These are phyloP conservation scores for Aotearoamyces nothofagi DNA, from an alignment of 2,329 filamentous ascomycete species.

Conservation along the genomic window DNA sequence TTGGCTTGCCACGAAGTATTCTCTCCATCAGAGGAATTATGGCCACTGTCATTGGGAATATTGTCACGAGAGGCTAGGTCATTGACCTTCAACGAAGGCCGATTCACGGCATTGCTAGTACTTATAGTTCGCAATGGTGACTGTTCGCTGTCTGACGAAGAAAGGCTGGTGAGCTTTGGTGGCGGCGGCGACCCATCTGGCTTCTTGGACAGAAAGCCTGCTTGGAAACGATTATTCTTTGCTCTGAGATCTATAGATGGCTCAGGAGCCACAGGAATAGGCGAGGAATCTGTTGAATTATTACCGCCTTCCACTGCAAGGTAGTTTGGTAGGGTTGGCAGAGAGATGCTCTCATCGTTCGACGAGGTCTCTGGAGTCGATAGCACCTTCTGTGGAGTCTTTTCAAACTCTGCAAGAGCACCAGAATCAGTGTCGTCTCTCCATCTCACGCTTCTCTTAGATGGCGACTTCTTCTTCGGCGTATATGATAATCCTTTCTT, in stretches of 20 bases:
- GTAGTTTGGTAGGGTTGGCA: conserved; percentile 38
- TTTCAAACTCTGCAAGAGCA: conserved; percentile 76
- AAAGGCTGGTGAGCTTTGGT: conserved; percentile 40
- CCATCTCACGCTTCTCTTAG: conserved; percentile 76
- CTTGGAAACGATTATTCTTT: conserved; percentile 68
- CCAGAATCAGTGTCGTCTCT: conserved; percentile 81
- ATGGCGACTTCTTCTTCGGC: conserved; percentile 59
- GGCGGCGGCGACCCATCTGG: conserved; percentile 45
- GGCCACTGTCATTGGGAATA: conserved; percentile 18
- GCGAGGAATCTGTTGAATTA: conserved; percentile 31
- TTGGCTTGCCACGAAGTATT: conserved; percentile 13
- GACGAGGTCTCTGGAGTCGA: conserved; percentile 40
- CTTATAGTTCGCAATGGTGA: conserved; percentile 39
- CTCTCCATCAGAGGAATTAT: conserved; percentile 20
- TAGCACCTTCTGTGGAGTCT: conserved; percentile 62
- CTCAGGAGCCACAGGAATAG: conserved; percentile 37
- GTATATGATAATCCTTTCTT: conserved; percentile 71
- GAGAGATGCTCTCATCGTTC: conserved; percentile 26
- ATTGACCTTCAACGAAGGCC: conserved; percentile 24
- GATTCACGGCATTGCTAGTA: conserved; percentile 30
- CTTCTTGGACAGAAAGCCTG: conserved; percentile 67
- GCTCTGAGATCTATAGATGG: conserved; percentile 44
- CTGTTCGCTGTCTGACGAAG: conserved; percentile 37
- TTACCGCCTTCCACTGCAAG: conserved; percentile 21
- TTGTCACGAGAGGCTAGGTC: conserved; percentile 11